These are phyloP conservation scores for Begonia loranthoides DNA, from an alignment of 306 rosid genomes.

Conservation along the genomic window DNA sequence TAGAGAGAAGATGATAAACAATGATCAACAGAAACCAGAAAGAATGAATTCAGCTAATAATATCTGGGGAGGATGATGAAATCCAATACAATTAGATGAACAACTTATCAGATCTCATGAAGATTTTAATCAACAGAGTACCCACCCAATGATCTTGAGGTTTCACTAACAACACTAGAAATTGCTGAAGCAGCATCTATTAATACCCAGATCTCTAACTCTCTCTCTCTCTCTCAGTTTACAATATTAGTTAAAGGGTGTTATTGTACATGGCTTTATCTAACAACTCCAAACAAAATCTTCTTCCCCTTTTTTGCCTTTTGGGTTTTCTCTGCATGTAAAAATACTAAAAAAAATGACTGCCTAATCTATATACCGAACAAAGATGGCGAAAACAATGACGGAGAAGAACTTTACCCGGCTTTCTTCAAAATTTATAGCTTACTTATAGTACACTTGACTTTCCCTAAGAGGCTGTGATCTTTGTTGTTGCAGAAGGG, in stretches of 20 bases:
- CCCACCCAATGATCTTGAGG: no score
- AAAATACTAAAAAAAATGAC: slow-evolving; percentile 64
- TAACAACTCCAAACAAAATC: slow-evolving; percentile 51
- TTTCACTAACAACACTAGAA: no score
- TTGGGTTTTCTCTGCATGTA: slow-evolving; percentile 38
- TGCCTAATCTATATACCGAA: slow-evolving; percentile 71
- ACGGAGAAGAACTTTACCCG: slow-evolving; percentile 54
- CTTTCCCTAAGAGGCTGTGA: slow-evolving; percentile 25
- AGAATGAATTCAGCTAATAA: no score
- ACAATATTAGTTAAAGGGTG: slow-evolving; percentile 6
- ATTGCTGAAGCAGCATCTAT: no score
- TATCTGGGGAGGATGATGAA: no score
- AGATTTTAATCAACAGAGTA: no score
- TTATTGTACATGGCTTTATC: slow-evolving; percentile 36
- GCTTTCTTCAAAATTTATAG: slow-evolving; percentile 68
- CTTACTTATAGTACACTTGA: slow-evolving; percentile 52
- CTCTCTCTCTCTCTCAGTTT: slow-evolving; percentile 5
- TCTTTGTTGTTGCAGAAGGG: slow-evolving; percentile 20
- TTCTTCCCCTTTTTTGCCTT: slow-evolving; percentile 46
- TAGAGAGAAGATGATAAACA: no score
- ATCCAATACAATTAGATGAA: no score
- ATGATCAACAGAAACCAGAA: no score
- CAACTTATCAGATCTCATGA: no score
- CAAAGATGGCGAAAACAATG: slow-evolving; percentile 35
- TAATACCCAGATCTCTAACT: no score